Conservation (phyloP, 305 asterid species). For the Coffea humblotiana region DNA sequence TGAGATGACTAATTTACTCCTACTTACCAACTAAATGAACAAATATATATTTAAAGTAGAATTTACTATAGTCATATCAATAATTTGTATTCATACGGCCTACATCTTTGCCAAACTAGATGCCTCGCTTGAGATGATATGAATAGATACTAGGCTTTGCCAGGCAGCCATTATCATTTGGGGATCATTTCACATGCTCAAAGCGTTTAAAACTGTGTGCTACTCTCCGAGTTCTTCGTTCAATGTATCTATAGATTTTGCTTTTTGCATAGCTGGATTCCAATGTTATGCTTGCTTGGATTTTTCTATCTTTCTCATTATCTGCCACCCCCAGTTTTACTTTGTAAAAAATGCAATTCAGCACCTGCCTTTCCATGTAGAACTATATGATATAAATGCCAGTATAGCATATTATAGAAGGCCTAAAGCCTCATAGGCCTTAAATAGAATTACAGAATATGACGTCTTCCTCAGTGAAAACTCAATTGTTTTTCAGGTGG, state of each 20-base stretch:
- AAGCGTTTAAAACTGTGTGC: neutral
- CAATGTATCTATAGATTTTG: neutral
- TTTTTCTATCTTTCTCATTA: neutral
- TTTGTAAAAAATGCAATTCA: neutral
- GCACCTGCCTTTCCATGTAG: neutral
- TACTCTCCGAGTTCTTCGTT: neutral
- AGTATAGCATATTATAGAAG: neutral
- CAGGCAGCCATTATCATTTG: neutral
- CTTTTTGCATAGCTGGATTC: neutral
- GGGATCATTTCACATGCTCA: neutral
- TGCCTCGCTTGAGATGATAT: neutral
- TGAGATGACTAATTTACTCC: neutral
- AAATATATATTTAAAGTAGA: neutral
- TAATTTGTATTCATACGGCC: neutral
- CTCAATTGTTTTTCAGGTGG: constrained; percentile 55
- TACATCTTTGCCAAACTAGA: neutral
- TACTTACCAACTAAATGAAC: neutral
- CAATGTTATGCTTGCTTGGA: neutral
- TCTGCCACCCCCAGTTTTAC: neutral
- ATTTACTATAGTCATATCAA: neutral
- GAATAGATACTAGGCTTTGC: neutral
- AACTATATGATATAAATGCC: neutral
- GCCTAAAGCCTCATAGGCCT: neutral
- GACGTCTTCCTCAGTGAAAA: neutral
- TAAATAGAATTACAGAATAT: neutral